These are phyloP conservation scores for Withania somnifera DNA, from an alignment of 305 asterid species.

Conservation along the genomic window DNA sequence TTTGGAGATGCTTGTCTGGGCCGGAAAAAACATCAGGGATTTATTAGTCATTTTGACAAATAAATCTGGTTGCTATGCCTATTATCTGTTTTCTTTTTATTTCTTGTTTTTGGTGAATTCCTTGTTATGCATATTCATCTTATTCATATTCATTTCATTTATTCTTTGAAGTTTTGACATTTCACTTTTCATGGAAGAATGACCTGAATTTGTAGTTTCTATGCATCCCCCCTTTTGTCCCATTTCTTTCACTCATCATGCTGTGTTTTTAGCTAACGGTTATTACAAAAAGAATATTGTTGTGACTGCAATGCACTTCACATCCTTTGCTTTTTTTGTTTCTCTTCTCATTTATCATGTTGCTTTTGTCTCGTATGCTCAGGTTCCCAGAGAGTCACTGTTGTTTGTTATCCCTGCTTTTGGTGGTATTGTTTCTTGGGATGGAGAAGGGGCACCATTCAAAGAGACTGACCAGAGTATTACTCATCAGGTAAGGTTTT, in stretches of 20 bases:
- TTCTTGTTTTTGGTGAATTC: neutral
- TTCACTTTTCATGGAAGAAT: neutral
- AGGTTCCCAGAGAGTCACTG: slow-evolving; percentile 94
- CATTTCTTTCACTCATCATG: neutral
- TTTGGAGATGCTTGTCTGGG: neutral
- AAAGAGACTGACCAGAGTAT: slow-evolving; percentile 72
- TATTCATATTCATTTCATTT: neutral
- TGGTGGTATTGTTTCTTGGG: slow-evolving; percentile 98
- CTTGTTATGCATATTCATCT: neutral
- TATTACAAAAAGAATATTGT: neutral
- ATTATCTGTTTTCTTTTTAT: neutral
- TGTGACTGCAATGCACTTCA: neutral
- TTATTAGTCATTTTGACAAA: neutral
- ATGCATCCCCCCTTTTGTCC: neutral
- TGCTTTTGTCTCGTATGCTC: slow-evolving; percentile 1
- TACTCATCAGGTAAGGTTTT: slow-evolving; percentile 62
- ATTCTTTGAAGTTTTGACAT: neutral
- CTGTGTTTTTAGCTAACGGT: neutral
- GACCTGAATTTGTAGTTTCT: neutral
- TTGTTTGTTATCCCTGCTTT: slow-evolving; percentile 81
- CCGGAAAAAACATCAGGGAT: neutral
- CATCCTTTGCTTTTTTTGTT: neutral
- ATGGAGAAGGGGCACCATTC: slow-evolving; percentile 91
- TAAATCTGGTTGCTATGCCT: neutral
- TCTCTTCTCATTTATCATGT: neutral